Conservation (phyloP, 495 filamentous ascomycete species). For the Xylaria cubensis region DNA sequence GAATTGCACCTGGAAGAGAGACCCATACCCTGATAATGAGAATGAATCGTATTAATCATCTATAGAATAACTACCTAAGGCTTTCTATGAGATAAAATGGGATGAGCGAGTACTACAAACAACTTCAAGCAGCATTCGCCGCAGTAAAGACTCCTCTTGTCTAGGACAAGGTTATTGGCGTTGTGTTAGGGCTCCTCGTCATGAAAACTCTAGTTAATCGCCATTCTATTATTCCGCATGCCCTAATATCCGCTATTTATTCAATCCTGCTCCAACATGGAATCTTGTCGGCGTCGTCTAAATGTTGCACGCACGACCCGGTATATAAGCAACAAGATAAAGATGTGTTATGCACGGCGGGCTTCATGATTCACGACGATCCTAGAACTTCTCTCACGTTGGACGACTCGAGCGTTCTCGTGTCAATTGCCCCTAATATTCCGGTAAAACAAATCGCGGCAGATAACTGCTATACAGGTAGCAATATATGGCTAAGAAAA, state of each 20-base stretch:
- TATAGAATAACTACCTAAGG: conserved; percentile 11
- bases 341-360: conserved; percentile 19
- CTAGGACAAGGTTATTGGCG: conserved; percentile 34
- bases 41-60: not conserved
- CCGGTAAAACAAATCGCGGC: conserved; percentile 42
- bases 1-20: not conserved
- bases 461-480: conserved; percentile 41
- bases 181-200: conserved; percentile 32
- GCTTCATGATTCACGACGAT: conserved; percentile 35
- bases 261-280: conserved; percentile 8
- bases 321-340: conserved; percentile 33
- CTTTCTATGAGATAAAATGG: conserved; percentile 17
- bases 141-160: conserved; percentile 21
- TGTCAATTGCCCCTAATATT: conserved; percentile 36
- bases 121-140: conserved; percentile 22
- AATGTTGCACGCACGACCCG: conserved; percentile 42
- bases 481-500: conserved; percentile 37
- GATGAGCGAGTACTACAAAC: conserved; percentile 25
- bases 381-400: conserved; percentile 41
- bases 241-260: conserved; percentile 25
- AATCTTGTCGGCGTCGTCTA: not conserved
- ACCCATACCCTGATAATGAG: not conserved
- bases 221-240: conserved; percentile 22
- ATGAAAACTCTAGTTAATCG: not conserved
- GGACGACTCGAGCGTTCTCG: conserved; percentile 36